Conservation (phyloP, 768 basidiomycete genomes). For the Boletus subcaerulescens region DNA sequence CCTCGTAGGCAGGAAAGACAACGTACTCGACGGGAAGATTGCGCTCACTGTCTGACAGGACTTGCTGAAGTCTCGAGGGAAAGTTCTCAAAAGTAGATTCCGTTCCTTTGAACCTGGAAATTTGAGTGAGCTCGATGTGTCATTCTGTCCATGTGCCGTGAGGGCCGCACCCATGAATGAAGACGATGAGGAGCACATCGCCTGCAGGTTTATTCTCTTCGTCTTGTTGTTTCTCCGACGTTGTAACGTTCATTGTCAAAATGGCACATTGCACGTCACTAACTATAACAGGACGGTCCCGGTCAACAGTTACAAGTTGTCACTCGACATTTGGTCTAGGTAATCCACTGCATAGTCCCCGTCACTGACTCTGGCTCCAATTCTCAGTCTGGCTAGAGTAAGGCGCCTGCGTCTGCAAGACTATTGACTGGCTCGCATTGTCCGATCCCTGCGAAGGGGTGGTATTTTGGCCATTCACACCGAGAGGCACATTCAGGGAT, state of each 20-base stretch:
- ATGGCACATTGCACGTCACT: neutral
- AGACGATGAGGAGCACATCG: conserved; percentile 64
- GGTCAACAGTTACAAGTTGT: neutral
- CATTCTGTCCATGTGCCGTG: neutral
- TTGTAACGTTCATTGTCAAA: conserved; percentile 10
- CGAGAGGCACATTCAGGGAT: conserved; percentile 20
- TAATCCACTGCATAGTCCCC: neutral
- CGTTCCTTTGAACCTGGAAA: conserved; percentile 50
- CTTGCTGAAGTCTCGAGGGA: conserved; percentile 74
- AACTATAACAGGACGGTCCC: conserved; percentile 13
- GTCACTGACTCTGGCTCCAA: conserved; percentile 32
- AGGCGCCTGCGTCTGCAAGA: conserved; percentile 52
- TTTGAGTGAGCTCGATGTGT: conserved; percentile 1
- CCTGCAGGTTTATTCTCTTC: conserved; percentile 3
- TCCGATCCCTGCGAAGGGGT: conserved; percentile 14
- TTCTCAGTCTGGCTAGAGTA: conserved; percentile 43
- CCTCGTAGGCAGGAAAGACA: conserved; percentile 91
- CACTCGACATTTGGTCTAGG: neutral
- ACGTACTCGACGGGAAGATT: conserved; percentile 62
- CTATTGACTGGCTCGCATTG: conserved; percentile 31
- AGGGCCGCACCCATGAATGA: conserved; percentile 69
- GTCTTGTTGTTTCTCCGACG: conserved; percentile 6
- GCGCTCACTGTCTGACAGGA: conserved; percentile 63
- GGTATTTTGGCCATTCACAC: neutral
- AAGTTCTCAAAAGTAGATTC: conserved; percentile 77